phyloP scores from a whole-genome alignment of 2,329 filamentous ascomycete species.

The Aspergillus thermomutatus region DNA sequence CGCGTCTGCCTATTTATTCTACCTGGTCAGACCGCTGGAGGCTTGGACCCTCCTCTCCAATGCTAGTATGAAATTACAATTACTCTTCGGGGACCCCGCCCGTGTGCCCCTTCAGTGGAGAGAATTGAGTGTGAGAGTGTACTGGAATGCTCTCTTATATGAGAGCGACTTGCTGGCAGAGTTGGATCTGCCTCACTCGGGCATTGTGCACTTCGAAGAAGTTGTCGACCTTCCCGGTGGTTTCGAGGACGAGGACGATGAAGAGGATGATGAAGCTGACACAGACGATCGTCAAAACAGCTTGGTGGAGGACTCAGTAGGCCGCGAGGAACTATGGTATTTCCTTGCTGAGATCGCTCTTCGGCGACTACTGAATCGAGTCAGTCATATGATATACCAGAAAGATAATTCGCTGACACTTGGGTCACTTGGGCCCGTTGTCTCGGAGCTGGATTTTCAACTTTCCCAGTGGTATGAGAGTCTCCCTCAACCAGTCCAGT shows the following conservation, averaged over 20 bases:
- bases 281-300: constrained; percentile 4
- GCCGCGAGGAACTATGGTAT: constrained; percentile 79
- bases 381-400: constrained; percentile 76
- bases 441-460: constrained; percentile 77
- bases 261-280: constrained; percentile 16
- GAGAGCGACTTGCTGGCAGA: constrained; percentile 78
- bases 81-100: constrained; percentile 70
- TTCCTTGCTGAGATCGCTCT: constrained; percentile 80
- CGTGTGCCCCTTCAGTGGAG: constrained; percentile 67
- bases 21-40: constrained; percentile 75
- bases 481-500: constrained; percentile 70
- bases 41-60: constrained; percentile 78
- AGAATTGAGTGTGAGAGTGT: constrained; percentile 73
- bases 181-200: constrained; percentile 76
- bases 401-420: constrained; percentile 69
- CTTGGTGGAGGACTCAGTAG: constrained; percentile 54
- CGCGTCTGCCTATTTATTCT: constrained; percentile 78
- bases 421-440: constrained; percentile 70
- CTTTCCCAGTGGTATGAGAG: constrained; percentile 82
- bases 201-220: constrained; percentile 78
- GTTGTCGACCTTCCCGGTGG: constrained; percentile 73
- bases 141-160: constrained; percentile 79
- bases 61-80: constrained; percentile 76
- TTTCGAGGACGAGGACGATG: constrained; percentile 66
- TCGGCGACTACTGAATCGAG: constrained; percentile 70